phyloP scores from a whole-genome alignment of 2,329 filamentous ascomycete species.

The Delphinella strobiligena region DNA sequence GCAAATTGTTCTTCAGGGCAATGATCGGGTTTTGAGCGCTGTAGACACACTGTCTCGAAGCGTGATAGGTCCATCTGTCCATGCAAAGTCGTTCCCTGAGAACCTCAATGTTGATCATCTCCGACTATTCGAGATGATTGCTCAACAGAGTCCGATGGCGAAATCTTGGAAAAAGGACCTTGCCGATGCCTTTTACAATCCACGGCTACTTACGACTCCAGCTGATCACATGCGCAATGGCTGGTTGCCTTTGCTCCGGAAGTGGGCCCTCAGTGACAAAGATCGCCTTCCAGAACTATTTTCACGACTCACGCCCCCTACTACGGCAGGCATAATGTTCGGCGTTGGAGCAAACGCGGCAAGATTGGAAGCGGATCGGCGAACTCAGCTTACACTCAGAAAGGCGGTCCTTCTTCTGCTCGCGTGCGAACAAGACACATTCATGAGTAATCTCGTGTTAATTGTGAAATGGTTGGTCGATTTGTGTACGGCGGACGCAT shows the following conservation, averaged over 20 bases:
- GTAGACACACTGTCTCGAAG: slow-evolving; percentile 72
- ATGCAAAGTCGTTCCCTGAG: slow-evolving; percentile 75
- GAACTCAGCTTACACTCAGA: slow-evolving; percentile 79
- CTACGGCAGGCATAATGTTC: slow-evolving; percentile 92
- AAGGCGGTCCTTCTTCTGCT: slow-evolving; percentile 70
- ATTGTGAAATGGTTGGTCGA: slow-evolving; percentile 80
- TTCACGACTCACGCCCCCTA: slow-evolving; percentile 66
- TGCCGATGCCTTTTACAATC: slow-evolving; percentile 80
- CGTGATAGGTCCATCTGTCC: slow-evolving; percentile 69
- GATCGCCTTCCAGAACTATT: slow-evolving; percentile 76
- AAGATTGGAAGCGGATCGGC: slow-evolving; percentile 85
- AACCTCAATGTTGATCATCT: slow-evolving; percentile 65
- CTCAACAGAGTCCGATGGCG: slow-evolving; percentile 64
- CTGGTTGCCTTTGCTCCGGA: slow-evolving; percentile 74
- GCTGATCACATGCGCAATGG: slow-evolving; percentile 53
- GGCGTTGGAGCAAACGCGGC: slow-evolving; percentile 94
- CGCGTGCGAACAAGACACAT: slow-evolving; percentile 64
- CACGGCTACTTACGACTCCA: slow-evolving; percentile 67
- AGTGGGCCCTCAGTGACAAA: slow-evolving; percentile 79
- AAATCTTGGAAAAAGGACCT: slow-evolving; percentile 93
- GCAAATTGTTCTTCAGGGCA: slow-evolving; percentile 70
- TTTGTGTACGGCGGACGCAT: slow-evolving; percentile 67
- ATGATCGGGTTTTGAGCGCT: slow-evolving; percentile 68
- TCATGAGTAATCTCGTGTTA: slow-evolving; percentile 59
- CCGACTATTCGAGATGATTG: slow-evolving; percentile 62